Evolutionary conservation across 148 eudicot genomes (phyloP).

Genomic region (Dysphania ambrosioides): DNA sequence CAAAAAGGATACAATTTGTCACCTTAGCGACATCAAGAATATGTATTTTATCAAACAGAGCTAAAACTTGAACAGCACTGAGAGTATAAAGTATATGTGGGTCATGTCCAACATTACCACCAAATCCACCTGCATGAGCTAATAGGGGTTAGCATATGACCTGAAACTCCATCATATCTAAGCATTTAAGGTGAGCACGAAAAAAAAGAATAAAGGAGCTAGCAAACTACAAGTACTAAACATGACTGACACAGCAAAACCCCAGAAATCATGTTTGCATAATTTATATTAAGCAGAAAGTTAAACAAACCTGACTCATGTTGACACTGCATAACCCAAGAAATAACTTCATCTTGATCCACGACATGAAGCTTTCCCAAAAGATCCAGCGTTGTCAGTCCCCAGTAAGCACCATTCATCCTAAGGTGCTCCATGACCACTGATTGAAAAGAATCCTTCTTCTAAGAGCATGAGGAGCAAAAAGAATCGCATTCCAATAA

Average conservation of each 20-base stretch:
- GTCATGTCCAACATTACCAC: constrained; percentile 94
- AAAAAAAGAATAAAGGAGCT: neutral
- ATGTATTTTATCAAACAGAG: constrained; percentile 72
- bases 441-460: constrained; percentile 69
- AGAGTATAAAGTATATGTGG: constrained; percentile 83
- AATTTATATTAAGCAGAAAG: neutral
- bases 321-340: constrained; percentile 95
- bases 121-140: constrained; percentile 73
- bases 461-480: constrained; percentile 34
- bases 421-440: constrained; percentile 84
- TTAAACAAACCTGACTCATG: constrained; percentile 74
- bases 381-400: constrained; percentile 79
- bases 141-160: constrained; percentile 15
- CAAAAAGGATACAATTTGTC: constrained; percentile 71
- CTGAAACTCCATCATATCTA: neutral
- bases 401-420: constrained; percentile 96
- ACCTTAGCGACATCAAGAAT: constrained; percentile 76
- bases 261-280: neutral
- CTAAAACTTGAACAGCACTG: constrained; percentile 87
- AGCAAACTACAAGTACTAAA: constrained; percentile 3
- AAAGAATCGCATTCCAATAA: neutral
- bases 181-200: neutral
- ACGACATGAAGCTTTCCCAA: constrained; percentile 70
- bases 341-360: constrained; percentile 65
- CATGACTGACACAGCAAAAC: neutral